A percentile compares a stretch with the other conserved stretches of the same genome.
Evolutionary conservation across 2,329 filamentous ascomycete genomes (phyloP).

Genomic region (Corynespora cassiicola): DNA sequence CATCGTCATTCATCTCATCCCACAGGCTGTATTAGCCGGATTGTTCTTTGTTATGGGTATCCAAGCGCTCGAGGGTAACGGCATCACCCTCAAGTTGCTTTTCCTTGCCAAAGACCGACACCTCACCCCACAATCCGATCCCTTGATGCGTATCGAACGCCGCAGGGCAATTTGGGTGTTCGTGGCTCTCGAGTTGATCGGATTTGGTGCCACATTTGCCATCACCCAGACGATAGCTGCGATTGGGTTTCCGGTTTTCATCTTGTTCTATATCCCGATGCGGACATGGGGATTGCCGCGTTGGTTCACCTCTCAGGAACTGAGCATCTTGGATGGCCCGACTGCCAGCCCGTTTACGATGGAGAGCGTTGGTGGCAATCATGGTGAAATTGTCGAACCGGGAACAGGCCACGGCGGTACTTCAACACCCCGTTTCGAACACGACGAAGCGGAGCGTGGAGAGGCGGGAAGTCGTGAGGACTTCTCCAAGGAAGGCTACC

Average conservation of each 20-base stretch:
- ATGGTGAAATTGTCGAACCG: slow-evolving; percentile 28
- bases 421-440: too few species aligned
- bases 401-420: slow-evolving; percentile 9
- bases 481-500: too few species aligned
- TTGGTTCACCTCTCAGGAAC: slow-evolving; percentile 57
- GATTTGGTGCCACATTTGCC: slow-evolving; percentile 61
- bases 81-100: slow-evolving; percentile 59
- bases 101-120: slow-evolving; percentile 56
- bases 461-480: slow-evolving; percentile 24
- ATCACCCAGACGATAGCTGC: slow-evolving; percentile 67
- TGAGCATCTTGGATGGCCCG: slow-evolving; percentile 59
- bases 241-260: slow-evolving; percentile 66
- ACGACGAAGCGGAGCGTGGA: slow-evolving; percentile 34
- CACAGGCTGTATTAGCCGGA: slow-evolving; percentile 60
- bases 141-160: slow-evolving; percentile 51
- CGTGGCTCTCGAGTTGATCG: slow-evolving; percentile 58
- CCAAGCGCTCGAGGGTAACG: slow-evolving; percentile 59
- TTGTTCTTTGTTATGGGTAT: slow-evolving; percentile 66
- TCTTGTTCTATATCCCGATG: slow-evolving; percentile 62
- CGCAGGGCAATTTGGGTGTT: slow-evolving; percentile 57
- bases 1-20: slow-evolving; percentile 61
- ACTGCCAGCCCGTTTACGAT: slow-evolving; percentile 62
- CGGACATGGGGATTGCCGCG: slow-evolving; percentile 57
- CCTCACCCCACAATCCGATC: slow-evolving; percentile 57
- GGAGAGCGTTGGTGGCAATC: slow-evolving; percentile 59